Percentiles rank a stretch among this genome's conserved stretches.
phyloP scores from a whole-genome alignment of 2,329 filamentous ascomycete species.

The Hypoxylon sp. region DNA sequence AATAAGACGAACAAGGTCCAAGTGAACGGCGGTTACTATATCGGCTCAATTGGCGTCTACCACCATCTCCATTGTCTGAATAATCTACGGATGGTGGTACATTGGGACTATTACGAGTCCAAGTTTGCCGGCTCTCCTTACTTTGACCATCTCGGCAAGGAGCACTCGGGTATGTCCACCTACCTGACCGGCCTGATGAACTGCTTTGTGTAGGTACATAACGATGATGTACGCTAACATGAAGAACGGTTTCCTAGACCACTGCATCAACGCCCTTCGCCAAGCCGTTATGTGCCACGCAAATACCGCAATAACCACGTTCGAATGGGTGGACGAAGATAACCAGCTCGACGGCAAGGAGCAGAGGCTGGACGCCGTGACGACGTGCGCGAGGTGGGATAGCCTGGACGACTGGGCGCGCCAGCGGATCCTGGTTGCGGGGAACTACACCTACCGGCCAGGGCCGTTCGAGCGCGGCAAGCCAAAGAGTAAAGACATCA shows the following conservation, averaged over 20 bases:
- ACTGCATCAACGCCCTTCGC: constrained; percentile 39
- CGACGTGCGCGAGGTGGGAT: constrained; percentile 37
- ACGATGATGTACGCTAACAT: not conserved
- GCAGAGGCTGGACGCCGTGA: constrained; percentile 15
- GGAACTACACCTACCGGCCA: constrained; percentile 37
- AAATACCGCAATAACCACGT: constrained; percentile 28
- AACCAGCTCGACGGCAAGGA: constrained; percentile 16
- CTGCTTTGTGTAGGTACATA: no score
- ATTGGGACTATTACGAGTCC: constrained; percentile 36
- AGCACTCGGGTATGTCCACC: constrained; percentile 28
- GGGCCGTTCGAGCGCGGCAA: constrained; percentile 27
- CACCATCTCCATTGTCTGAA: constrained; percentile 40
- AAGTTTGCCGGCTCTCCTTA: constrained; percentile 13
- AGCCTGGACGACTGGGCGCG: constrained; percentile 36
- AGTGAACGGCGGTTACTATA: constrained; percentile 37
- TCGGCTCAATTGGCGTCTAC: constrained; percentile 35
- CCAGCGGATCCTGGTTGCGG: constrained; percentile 26
- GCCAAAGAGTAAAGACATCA: constrained; percentile 11
- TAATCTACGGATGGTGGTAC: constrained; percentile 33
- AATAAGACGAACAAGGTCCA: constrained; percentile 40
- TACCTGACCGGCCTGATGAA: no score
- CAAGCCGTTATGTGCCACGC: constrained; percentile 40
- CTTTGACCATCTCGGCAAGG: constrained; percentile 20
- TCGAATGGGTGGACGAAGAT: constrained; percentile 29
- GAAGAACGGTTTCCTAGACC: constrained; percentile 25